Evolutionary conservation across 306 rosid genomes (phyloP).

Genomic region (Cucumis hystrix): DNA sequence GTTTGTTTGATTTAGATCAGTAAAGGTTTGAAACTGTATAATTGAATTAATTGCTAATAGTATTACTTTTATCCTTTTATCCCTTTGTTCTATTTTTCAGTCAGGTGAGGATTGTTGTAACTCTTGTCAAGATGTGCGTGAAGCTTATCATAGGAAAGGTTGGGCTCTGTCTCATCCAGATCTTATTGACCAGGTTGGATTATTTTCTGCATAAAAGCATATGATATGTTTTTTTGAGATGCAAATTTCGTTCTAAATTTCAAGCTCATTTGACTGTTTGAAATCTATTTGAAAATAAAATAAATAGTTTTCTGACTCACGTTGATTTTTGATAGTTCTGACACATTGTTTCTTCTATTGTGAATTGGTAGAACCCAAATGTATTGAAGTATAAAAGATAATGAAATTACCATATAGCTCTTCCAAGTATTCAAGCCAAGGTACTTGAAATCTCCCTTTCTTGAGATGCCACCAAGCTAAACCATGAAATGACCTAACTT

Average conservation of each 20-base stretch:
- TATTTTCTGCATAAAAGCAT: background rate
- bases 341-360: background rate
- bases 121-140: slow-evolving; percentile 89
- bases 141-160: slow-evolving; percentile 86
- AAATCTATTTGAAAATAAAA: background rate
- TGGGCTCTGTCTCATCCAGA: slow-evolving; percentile 94
- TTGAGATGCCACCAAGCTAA: background rate
- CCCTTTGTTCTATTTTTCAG: slow-evolving; percentile 23
- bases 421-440: no score
- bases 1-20: background rate
- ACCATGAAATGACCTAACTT: no score
- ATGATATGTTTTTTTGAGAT: background rate
- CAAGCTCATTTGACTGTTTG: background rate
- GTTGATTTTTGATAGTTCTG: background rate
- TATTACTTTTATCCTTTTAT: background rate
- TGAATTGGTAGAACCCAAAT: no score
- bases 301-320: background rate
- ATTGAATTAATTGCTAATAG: background rate
- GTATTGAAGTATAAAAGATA: no score
- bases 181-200: slow-evolving; percentile 66
- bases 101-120: slow-evolving; percentile 84
- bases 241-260: background rate
- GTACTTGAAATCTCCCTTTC: no score
- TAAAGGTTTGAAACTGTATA: background rate
- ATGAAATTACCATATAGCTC: no score